Evolutionary conservation across 148 eudicot species (phyloP), one percentile per base, ranked within the genome.

Genomic region (Rhododendron williamsianum): DNA sequence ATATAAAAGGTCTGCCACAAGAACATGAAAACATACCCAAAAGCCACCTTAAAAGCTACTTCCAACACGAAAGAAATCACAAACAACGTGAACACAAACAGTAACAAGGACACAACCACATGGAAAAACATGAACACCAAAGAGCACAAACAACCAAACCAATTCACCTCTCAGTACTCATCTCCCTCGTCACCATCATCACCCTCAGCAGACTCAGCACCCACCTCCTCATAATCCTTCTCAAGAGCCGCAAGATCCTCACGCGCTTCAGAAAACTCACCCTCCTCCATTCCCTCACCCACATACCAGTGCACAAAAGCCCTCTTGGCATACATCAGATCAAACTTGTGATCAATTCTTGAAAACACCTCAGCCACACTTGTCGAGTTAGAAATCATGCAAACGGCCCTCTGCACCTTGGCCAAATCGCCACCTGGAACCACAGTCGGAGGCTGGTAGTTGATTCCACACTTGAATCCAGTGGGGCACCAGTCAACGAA

Each of bases 231-330:
- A 9, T 67, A 67, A 67, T 67, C 72, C 72, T 67, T 67, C 72
- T 87, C 88, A 51, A 87, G 79, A 9, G 88, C 88, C 9, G 88
- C 88, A 79, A 87, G 83, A 54, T 87, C 88, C 83, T 87, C 88
- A 2, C 88, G 86, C 0, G 88, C 88, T 72, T 87, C 88, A 9
- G 88, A 87, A 41, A 87, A 87, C 79, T 83, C 88, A 33, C 88
- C 88, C 81, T 87, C 88, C 80, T 87, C 88, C 88, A 87, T 87
- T 1, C 88, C 88, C 83, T 87, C 88, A 79, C 88, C 88, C 9
- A 87, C 88, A 38, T 87, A 87, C 88, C 88, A 83, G 72, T 87
- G 88, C 65, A 87, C 88, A 38, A 87, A 87, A 7, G 88, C 88
- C 35, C 72, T 25, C 33, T 67, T 67, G 72, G 72, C 72, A 9